phyloP scores from a whole-genome alignment of 805 yeast genomes.

The Sugiyamaella chiloensis region DNA sequence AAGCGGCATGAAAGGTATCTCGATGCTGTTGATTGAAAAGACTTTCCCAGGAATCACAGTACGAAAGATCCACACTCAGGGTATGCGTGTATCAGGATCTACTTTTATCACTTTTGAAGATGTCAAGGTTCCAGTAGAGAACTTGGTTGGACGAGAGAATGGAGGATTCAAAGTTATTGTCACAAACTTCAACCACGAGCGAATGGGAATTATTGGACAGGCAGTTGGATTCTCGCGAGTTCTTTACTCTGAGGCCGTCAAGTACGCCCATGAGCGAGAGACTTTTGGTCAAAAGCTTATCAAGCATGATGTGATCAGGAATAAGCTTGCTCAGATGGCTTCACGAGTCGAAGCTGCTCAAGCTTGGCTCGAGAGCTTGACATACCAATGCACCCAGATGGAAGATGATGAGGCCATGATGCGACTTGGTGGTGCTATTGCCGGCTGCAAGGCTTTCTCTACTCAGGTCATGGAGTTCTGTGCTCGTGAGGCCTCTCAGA shows the following conservation, averaged over 20 bases:
- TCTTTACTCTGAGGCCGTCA: slow-evolving; percentile 37
- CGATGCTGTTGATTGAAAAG: slow-evolving; percentile 38
- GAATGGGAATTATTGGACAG: slow-evolving; percentile 40
- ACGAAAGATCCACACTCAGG: slow-evolving; percentile 40
- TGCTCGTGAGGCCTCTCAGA: slow-evolving; percentile 44
- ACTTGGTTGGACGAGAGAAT: slow-evolving; percentile 40
- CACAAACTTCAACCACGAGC: slow-evolving; percentile 45
- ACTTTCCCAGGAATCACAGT: slow-evolving; percentile 36
- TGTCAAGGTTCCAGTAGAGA: slow-evolving; percentile 41
- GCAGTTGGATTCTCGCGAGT: slow-evolving; percentile 39
- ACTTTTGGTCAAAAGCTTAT: slow-evolving; percentile 41
- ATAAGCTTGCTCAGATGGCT: slow-evolving; percentile 42
- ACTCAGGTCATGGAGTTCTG: slow-evolving; percentile 42
- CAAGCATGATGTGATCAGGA: slow-evolving; percentile 41
- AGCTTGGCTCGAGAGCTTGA: slow-evolving; percentile 37
- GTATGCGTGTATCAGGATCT: slow-evolving; percentile 42
- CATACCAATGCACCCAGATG: slow-evolving; percentile 34
- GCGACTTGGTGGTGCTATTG: slow-evolving; percentile 42
- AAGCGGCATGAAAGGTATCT: slow-evolving; percentile 38
- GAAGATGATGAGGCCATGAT: slow-evolving; percentile 35
- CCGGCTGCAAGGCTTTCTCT: slow-evolving; percentile 40
- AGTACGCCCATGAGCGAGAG: slow-evolving; percentile 40
- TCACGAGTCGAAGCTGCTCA: slow-evolving; percentile 40
- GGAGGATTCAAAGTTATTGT: slow-evolving; percentile 42
- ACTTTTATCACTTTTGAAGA: slow-evolving; percentile 42